These are phyloP conservation scores for Mucor piriformis DNA, from an alignment of 371 early-diverging fungal genomes.

Conservation along the genomic window DNA sequence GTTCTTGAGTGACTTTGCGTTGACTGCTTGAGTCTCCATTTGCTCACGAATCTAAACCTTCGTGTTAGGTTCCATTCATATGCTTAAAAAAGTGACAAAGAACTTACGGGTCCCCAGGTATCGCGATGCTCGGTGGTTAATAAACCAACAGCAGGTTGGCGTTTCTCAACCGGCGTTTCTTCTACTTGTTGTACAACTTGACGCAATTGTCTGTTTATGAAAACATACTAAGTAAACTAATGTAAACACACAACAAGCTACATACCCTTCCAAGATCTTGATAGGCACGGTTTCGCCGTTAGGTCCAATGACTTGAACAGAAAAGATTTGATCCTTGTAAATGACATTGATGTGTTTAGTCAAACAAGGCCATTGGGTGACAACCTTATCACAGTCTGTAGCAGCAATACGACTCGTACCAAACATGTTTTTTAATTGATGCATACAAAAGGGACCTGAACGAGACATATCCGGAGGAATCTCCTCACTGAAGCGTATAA, in stretches of 20 bases:
- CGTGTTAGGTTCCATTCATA: not conserved
- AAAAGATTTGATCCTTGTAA: slow-evolving; percentile 81
- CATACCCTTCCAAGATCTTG: slow-evolving; percentile 62
- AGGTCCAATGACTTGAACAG: slow-evolving; percentile 71
- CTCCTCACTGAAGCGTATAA: slow-evolving; percentile 39
- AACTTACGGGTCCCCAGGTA: slow-evolving; percentile 65
- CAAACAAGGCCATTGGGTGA: slow-evolving; percentile 70
- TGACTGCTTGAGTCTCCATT: slow-evolving; percentile 43
- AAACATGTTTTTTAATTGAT: slow-evolving; percentile 86
- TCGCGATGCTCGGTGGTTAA: slow-evolving; percentile 88
- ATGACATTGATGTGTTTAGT: slow-evolving; percentile 83
- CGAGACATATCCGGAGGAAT: slow-evolving; percentile 74
- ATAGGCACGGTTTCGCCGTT: slow-evolving; percentile 72
- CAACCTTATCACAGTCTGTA: slow-evolving; percentile 66
- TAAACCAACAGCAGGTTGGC: slow-evolving; percentile 73
- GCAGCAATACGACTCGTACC: slow-evolving; percentile 82
- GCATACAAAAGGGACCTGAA: slow-evolving; percentile 85
- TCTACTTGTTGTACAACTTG: slow-evolving; percentile 67
- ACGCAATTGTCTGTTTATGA: slow-evolving; percentile 56
- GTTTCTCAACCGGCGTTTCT: slow-evolving; percentile 34
- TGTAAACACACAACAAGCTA: not conserved
- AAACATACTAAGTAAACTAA: not conserved
- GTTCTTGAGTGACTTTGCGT: slow-evolving; percentile 64
- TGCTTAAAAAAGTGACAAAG: not conserved
- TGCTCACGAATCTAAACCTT: slow-evolving; percentile 33